Base-by-base conservation (phyloP, 257 asterid genomes). In the Cordia subcordata region DNA sequence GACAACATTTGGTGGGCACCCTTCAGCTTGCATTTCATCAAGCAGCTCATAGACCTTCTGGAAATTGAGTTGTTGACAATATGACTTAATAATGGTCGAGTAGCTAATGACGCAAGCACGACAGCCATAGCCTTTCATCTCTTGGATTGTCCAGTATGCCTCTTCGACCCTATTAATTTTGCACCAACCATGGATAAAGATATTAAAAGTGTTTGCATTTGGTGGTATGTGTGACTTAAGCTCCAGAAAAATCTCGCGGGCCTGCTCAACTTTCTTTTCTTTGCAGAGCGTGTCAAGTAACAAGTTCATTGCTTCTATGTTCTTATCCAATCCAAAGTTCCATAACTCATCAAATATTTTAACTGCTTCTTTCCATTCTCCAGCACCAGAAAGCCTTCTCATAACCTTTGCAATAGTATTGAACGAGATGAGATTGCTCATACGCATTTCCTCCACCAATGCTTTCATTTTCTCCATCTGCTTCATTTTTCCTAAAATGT, bases 101-200 rank as follows among this genome's bases (percentile, higher is more conserved):
- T 85, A 85, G 75, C 88, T 85, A 44, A 87, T 82, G 55, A 80
- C 85, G 47, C 94, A 86, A 10, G 96, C 96, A 45, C 57, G 76
- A 65, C 68, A 78, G 50, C 96, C 89, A 13, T 65, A 54, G 16
- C 96, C 95, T 69, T 81, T 92, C 93, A 92, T 88, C 74, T 92
- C 96, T 61, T 92, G 84, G 54, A 92, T 70, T 18, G 94, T 92
- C 99, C 96, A 92, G 20, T 82, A 80, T 21, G 99, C 96, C 78
- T 88, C 99, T 54, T 92, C 96, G 8, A 92, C 85, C 72, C 87
- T 69, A 53, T 72, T 86, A 53, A 75, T 63, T 67, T 87, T 90
- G 84, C 96, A 90, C 96, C 96, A 90, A 13, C 97, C 97, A 73
- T 84, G 85, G 51, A 90, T 68, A 63, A 87, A 85, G 46, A 90